phyloP scores from a whole-genome alignment of 208 protist species.

The Acanthamoeba culbertsoni region DNA sequence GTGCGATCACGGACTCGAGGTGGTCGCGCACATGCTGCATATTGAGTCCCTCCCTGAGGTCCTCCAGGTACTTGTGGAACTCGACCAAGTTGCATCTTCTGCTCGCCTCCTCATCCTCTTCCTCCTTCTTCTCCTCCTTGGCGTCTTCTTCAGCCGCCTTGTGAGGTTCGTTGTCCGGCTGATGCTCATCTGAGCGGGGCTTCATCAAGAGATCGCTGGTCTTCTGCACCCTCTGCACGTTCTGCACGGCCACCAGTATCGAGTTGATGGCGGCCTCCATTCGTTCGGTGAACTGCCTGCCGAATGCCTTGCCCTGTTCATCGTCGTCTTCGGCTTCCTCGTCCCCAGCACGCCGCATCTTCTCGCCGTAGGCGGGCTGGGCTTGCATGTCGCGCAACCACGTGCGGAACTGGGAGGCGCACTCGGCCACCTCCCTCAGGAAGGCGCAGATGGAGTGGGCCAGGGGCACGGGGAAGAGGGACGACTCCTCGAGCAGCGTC shows the following conservation, averaged over 20 bases:
- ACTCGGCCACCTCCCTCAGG: constrained; percentile 10
- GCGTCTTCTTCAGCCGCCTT: not conserved
- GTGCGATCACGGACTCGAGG: not conserved
- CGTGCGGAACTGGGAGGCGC: not conserved
- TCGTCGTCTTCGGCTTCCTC: not conserved
- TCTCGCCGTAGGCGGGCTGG: too few relatives aligned
- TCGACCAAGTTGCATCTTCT: constrained; percentile 30
- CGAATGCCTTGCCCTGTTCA: not conserved
- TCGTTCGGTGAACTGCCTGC: not conserved
- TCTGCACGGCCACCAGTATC: constrained; percentile 46
- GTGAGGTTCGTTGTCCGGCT: not conserved
- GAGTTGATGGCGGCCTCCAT: constrained; percentile 5
- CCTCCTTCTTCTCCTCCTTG: not conserved
- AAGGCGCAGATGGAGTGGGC: constrained; percentile 45
- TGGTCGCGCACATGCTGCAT: constrained; percentile 42
- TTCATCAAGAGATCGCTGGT: not conserved
- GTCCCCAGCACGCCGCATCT: too few relatives aligned
- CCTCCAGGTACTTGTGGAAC: constrained; percentile 41
- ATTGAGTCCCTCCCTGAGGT: constrained; percentile 68
- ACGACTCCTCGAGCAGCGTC: not conserved
- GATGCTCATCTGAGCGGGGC: not conserved
- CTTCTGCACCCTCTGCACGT: constrained; percentile 24
- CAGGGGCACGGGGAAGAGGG: constrained; percentile 15
- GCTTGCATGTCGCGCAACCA: not conserved
- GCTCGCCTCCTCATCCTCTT: not conserved